phyloP scores from a whole-genome alignment of 768 basidiomycete species.

The Gloeophyllum trabeum region DNA sequence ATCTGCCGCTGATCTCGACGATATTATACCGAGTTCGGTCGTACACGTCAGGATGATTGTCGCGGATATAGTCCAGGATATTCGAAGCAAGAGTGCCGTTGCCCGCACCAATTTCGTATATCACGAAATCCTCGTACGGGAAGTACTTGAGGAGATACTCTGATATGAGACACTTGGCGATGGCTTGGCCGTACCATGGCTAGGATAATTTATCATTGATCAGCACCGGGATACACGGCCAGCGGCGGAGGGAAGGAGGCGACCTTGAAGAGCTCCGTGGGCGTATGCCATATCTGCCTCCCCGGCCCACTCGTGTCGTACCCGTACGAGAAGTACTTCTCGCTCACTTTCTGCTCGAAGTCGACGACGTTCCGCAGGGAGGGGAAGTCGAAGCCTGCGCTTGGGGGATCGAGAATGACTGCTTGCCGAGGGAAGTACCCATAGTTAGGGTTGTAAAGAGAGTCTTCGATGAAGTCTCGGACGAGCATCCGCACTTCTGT shows the following conservation, averaged over 20 bases:
- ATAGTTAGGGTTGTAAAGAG: conserved; percentile 93
- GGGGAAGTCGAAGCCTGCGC: conserved; percentile 55
- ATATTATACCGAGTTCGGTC: conserved; percentile 88
- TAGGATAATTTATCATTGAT: conserved; percentile 18
- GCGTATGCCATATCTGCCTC: conserved; percentile 96
- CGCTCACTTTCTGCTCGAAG: conserved; percentile 76
- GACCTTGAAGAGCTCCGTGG: conserved; percentile 95
- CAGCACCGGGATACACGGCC: conserved; percentile 4
- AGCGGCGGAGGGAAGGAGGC: background rate
- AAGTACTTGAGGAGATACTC: conserved; percentile 93
- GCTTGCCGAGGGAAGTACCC: conserved; percentile 95
- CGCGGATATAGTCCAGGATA: conserved; percentile 70
- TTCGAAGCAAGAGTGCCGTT: conserved; percentile 92
- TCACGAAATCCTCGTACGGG: conserved; percentile 90
- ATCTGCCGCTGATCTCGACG: conserved; percentile 82
- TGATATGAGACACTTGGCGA: conserved; percentile 80
- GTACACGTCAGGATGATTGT: conserved; percentile 83
- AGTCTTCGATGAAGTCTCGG: conserved; percentile 94
- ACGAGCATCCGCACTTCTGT: conserved; percentile 84
- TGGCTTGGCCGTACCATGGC: conserved; percentile 92
- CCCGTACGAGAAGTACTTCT: conserved; percentile 65
- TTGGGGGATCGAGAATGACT: conserved; percentile 69
- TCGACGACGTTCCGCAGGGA: conserved; percentile 54
- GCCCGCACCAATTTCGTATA: conserved; percentile 97
- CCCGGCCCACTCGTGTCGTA: conserved; percentile 59